Evolutionary conservation across 495 filamentous ascomycete genomes (phyloP), one percentile per base, ranked within the genome.

Genomic region (Pseudomonodictys pantanalensis): DNA sequence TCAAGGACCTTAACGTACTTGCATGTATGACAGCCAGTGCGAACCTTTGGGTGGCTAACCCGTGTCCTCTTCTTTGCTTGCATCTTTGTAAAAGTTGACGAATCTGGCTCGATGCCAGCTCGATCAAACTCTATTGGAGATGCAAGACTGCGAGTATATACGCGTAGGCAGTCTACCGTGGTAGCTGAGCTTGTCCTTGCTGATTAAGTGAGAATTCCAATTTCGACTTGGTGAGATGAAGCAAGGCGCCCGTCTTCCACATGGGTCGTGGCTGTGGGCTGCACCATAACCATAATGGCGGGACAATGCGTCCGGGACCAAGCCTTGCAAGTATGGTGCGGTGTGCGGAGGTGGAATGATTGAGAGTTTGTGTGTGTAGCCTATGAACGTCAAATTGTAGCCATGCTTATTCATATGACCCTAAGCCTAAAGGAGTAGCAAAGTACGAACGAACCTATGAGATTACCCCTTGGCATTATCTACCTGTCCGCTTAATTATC

Each of bases 21-120:
- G 61, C 61, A 64, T 15, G 61, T 64, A 42, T 58, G 46, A 29
- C 61, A 64, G 18, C 61, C 61, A 1, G 61, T 64, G 17, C 54
- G 39, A 22, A 54, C 54, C 24, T 64, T 64, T 18, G 48, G 48
- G 22, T 64, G 61, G 35, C 55, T 64, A n/a, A 49, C 54, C 33
- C 61, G 25, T n/a, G 56, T 60, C 23, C 56, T 47, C 24, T 52
- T 60, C 39, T 60, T 44, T 5, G n/a, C n/a, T 47, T 52, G 35
- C 38, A 44, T 55, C 3, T 45, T 47, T 22, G 54, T 57, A 47
- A 35, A 24, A 18, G 22, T 20, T 39, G 24, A 1, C 25, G 46
- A 8, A 5, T 51, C 12, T 20, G 35, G 10, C 45, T 38, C 39
- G 24, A 32, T 30, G 17, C n/a, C n/a, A 22, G 30, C 2, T 20